Evolutionary conservation across 176 grass and related monocot species (phyloP), one percentile per base, ranked within the genome.

Genomic region (Luzula sylvatica): DNA sequence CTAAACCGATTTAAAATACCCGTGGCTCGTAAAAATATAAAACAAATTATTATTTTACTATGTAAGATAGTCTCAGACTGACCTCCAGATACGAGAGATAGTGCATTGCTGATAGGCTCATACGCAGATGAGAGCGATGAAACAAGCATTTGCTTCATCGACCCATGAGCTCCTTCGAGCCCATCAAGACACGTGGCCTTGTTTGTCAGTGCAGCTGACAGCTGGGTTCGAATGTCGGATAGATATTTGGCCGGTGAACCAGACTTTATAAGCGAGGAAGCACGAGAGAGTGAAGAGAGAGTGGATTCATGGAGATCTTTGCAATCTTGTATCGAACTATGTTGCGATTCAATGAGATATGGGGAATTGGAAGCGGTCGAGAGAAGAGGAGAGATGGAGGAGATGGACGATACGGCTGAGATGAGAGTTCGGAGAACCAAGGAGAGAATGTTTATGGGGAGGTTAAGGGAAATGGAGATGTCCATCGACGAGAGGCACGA

Each of bases 71-170:
- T 35, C 30, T 21, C 16, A 9, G 43, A 46, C n/a, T 4, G 46
- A 63, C 59, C 59, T 63, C 46, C 46, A 58, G 67, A 53, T 39
- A 89, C 67, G 23, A 89, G 75, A 61, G 80, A 66, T 22, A 84
- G 76, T 8, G 86, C 82, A 81, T 89, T 89, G 53, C 75, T 69
- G 53, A 89, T 69, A 58, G 78, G 75, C 21, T 47, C 42, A 77
- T 89, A 89, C 0, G 80, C 75, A 61, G 53, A 73, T 42, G 68
- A 54, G 11, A 83, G 70, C 46, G 86, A 73, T 22, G 59, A 58
- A 12, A 61, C n/a, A 11, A 81, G 65, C 28, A 46, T 42, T 50
- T 30, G 52, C 14, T 79, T 42, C 9, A 47, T 20, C 0, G 60
- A 72, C 26, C 69, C 69, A 11, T 55, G 53, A 8, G 65, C 50